Evolutionary conservation across 2,329 filamentous ascomycete genomes (phyloP), one percentile per base, ranked within the genome.

Genomic region (Penicillium verrucosum): DNA sequence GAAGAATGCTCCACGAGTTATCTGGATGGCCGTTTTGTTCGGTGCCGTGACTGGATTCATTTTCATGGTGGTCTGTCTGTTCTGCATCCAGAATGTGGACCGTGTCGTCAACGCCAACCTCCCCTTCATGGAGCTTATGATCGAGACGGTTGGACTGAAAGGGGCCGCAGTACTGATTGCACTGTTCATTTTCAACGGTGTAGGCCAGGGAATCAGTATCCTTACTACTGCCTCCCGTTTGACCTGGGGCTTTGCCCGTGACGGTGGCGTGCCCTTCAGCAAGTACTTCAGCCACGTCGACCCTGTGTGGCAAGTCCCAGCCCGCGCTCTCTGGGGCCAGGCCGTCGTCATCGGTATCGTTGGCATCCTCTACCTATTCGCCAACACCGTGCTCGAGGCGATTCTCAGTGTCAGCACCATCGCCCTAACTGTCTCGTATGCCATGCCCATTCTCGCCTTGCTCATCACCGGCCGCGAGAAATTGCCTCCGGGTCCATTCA

Each of bases 361-460:
- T 9, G 83, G 82, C n/a, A 63, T 85, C 2, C 74, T 85, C 0
- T 84, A 84, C 60, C 76, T 81, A 0, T 84, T 83, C 55, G 75
- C 82, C 43, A 76, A 75, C 46, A 81, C 81, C 0, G 81, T 83
- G 0, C 75, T 84, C 12, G 72, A 80, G 40, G 81, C 82, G 16
- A 80, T 84, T 46, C 70, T 83, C 21, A 81, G 79, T 60, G 81
- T 83, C 59, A 82, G 80, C 70, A 83, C 81, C 11, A 83, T 84
- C 54, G 80, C 81, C 1, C 73, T 84, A 1, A 84, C 81, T 2
- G 75, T 84, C 3, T 84, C 77, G 5, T 80, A 79, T 64, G 76
- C 69, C 5, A 70, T 84, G 67, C 81, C 82, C 4, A 83, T 84
- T 42, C 27, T 76, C 1, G 74, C 74, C 0, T 71, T 84, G 0